These are phyloP conservation scores for Eutrema yunnanense DNA, from an alignment of 345 rosid species.

Conservation along the genomic window DNA sequence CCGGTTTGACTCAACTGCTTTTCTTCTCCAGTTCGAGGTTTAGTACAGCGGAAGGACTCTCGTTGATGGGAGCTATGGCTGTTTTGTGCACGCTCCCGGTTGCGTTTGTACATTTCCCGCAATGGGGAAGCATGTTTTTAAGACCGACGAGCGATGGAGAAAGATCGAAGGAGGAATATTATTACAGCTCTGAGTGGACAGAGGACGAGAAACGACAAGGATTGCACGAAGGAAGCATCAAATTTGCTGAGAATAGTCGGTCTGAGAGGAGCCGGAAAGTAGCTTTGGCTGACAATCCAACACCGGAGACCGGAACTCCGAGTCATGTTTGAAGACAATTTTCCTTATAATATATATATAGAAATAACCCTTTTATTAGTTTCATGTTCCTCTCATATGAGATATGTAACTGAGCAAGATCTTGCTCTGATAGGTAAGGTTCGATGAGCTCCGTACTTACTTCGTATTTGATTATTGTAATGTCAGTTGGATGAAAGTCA, in stretches of 20 bases:
- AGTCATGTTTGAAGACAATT: slow-evolving; percentile 34
- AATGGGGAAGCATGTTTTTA: slow-evolving; percentile 76
- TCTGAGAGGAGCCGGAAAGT: slow-evolving; percentile 61
- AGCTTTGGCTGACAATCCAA: slow-evolving; percentile 36
- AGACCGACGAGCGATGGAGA: slow-evolving; percentile 41
- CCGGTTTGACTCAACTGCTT: slow-evolving; percentile 64
- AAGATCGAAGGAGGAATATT: slow-evolving; percentile 49
- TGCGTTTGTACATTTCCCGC: slow-evolving; percentile 62
- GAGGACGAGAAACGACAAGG: slow-evolving; percentile 63
- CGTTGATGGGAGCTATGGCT: slow-evolving; percentile 69
- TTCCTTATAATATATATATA: not conserved
- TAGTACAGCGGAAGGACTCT: slow-evolving; percentile 54
- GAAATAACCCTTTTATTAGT: not conserved
- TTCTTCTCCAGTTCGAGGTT: slow-evolving; percentile 53
- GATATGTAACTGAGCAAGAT: not conserved
- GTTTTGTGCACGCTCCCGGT: slow-evolving; percentile 58
- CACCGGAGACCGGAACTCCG: slow-evolving; percentile 45
- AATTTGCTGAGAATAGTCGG: slow-evolving; percentile 65
- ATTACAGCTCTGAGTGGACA: slow-evolving; percentile 56
- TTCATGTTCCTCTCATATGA: not conserved
- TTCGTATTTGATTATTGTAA: not conserved
- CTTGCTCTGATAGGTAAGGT: not conserved
- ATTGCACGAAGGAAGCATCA: slow-evolving; percentile 54
- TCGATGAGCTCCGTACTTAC: slow-evolving; percentile 5
- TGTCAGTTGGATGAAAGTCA: not conserved